These are phyloP conservation scores for Candida sphagnicola DNA, from an alignment of 805 yeast genomes.

Conservation along the genomic window DNA sequence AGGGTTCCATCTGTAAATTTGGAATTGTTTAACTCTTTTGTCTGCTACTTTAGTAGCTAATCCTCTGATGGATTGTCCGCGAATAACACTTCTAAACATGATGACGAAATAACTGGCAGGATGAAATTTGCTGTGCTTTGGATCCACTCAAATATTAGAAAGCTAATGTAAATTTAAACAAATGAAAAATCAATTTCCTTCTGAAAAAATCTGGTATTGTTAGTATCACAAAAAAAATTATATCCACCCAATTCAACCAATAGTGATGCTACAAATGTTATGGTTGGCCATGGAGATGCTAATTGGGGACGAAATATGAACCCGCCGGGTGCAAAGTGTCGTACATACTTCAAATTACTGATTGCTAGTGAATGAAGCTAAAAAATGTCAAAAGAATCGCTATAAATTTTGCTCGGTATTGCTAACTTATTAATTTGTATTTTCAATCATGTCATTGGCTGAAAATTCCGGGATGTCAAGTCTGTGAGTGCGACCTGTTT, in stretches of 20 bases:
- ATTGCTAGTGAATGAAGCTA: neutral
- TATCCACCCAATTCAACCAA: too few species aligned
- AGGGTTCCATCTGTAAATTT: conserved; percentile 97
- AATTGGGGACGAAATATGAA: too few species aligned
- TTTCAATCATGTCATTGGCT: conserved; percentile 1
- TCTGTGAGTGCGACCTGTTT: neutral
- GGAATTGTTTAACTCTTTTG: conserved; percentile 70
- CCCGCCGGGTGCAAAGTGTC: too few species aligned
- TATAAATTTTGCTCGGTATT: neutral
- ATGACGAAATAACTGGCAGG: neutral
- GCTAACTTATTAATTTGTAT: conserved; percentile 4
- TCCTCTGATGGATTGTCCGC: conserved; percentile 17
- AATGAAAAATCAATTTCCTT: too few species aligned
- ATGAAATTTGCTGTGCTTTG: too few species aligned
- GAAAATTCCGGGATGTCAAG: neutral
- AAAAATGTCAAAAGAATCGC: neutral
- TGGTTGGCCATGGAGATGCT: too few species aligned
- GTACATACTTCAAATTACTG: neutral
- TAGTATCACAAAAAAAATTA: too few species aligned
- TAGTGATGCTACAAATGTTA: too few species aligned
- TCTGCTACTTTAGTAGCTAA: conserved; percentile 52
- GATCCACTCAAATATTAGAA: too few species aligned
- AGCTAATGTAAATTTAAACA: too few species aligned
- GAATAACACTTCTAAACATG: conserved; percentile 3
- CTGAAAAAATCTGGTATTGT: too few species aligned